Evolutionary conservation across 2,329 filamentous ascomycete genomes (phyloP).

Genomic region (Parastagonospora nodorum): DNA sequence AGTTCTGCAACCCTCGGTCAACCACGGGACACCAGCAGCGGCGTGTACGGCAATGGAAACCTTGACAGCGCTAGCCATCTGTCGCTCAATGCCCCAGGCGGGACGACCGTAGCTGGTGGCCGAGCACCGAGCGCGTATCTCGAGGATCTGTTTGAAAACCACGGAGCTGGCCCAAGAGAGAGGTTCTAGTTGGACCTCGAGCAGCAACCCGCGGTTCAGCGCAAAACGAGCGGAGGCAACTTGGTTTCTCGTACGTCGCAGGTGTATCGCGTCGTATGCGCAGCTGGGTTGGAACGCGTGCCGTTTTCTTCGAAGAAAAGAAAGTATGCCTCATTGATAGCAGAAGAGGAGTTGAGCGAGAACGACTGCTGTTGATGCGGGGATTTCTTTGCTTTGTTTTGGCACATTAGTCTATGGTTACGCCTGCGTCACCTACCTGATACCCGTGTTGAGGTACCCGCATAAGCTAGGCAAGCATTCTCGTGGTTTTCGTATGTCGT

Average conservation of each 20-base stretch:
- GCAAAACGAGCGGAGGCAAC: conserved; percentile 3
- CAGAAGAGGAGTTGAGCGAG: neutral
- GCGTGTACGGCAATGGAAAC: conserved; percentile 33
- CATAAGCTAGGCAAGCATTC: conserved; percentile 4
- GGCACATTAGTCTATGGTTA: neutral
- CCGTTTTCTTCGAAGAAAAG: neutral
- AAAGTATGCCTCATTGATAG: neutral
- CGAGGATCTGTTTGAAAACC: conserved; percentile 85
- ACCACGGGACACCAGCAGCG: conserved; percentile 38
- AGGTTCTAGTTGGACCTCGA: conserved; percentile 36
- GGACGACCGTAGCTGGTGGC: conserved; percentile 57
- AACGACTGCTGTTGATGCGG: neutral
- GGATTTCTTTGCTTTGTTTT: conserved; percentile 4
- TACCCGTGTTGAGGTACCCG: conserved; percentile 5
- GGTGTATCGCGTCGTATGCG: conserved; percentile 2
- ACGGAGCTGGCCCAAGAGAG: conserved; percentile 51
- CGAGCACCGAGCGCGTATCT: conserved; percentile 87
- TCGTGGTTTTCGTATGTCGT: conserved; percentile 2
- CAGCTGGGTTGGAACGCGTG: neutral
- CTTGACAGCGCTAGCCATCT: conserved; percentile 66
- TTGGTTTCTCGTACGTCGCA: neutral
- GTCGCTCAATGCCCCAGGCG: conserved; percentile 63
- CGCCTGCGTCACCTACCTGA: conserved; percentile 2
- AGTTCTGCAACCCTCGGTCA: conserved; percentile 42
- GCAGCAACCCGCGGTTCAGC: conserved; percentile 10